Base-by-base conservation (phyloP, 257 asterid species). In the Ballota nigra region DNA sequence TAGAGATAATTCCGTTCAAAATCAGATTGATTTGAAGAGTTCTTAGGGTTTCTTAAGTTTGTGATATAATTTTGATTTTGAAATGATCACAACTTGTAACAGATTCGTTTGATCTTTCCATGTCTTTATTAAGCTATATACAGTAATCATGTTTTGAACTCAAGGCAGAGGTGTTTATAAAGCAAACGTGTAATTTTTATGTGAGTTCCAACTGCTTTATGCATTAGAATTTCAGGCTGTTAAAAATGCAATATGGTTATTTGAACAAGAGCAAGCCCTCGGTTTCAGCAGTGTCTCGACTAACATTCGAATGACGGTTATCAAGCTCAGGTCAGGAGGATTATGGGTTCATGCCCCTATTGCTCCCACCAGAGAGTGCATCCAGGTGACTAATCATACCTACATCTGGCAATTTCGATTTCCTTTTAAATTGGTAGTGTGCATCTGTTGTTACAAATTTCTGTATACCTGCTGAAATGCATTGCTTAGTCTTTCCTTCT, bases 211-310 rank as follows among this genome's bases (percentile, higher is more conserved):
- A 79, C 81, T 63, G 71, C 59, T 69, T 70, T n/a, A 53, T 67
- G 49, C 57, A 80, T 75, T 78, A 67, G 79, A 79, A 75, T 79
- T 68, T 60, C 88, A 91, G 99, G 96, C 83, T 63, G 86, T 86
- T 59, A 94, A 91, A 80, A 85, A 76, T 62, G 62, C 70, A 57
- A 85, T 89, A 76, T 94, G 99, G 99, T 59, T 89, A 43, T 91
- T 91, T 74, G 97, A 94, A 75, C 99, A 94, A 88, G 97, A 94
- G 70, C 99, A 91, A 86, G 97, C 97, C 4, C 84, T 94, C 62
- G 99, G 98, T 73, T 91, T 91, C 84, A 94, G 96, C 85, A 94
- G 97, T 65, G 99, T 94, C 75, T 91, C 96, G 3, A 94, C 99
- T 61, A 94, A 91, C 84, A 94, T 83, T 61, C 83, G 97, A 56